Conservation (phyloP, 2,329 filamentous ascomycete species). For the Aureobasidium pullulans region DNA sequence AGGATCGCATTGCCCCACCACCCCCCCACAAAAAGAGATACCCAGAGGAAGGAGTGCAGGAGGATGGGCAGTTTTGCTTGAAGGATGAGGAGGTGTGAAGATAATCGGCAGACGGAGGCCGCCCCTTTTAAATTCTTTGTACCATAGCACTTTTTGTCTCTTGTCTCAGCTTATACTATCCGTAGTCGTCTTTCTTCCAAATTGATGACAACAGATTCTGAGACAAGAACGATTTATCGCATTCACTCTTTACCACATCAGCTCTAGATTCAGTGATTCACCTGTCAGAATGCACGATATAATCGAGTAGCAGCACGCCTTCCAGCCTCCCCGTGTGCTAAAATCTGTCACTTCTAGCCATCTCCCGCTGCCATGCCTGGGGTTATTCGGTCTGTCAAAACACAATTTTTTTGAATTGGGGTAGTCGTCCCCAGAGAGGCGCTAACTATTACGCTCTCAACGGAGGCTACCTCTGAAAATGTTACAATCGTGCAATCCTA, state of each 20-base stretch:
- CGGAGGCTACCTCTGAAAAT: too few relatives aligned
- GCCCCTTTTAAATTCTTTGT: neutral
- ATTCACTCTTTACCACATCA: neutral
- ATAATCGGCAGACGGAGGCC: conserved; percentile 2
- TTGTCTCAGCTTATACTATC: neutral
- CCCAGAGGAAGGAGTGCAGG: conserved; percentile 9
- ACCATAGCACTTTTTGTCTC: conserved; percentile 5
- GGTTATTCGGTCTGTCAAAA: too few relatives aligned
- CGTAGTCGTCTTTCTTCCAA: neutral
- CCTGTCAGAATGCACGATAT: too few relatives aligned
- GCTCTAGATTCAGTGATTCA: too few relatives aligned
- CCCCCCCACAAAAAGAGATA: conserved; percentile 2
- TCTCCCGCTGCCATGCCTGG: too few relatives aligned
- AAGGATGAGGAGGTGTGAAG: neutral
- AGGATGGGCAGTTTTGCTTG: neutral
- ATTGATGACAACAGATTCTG: neutral
- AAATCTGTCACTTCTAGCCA: too few relatives aligned
- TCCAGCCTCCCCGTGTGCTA: neutral
- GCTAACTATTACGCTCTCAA: too few relatives aligned
- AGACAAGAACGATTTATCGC: neutral
- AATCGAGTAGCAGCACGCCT: neutral
- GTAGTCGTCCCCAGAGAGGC: too few relatives aligned
- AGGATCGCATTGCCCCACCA: conserved; percentile 1
- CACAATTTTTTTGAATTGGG: too few relatives aligned
- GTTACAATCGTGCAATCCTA: too few relatives aligned